Percentiles rank a stretch among this genome's conserved stretches.
Conservation (phyloP, 2,329 filamentous ascomycete species). For the Rhinocladiella similis region DNA sequence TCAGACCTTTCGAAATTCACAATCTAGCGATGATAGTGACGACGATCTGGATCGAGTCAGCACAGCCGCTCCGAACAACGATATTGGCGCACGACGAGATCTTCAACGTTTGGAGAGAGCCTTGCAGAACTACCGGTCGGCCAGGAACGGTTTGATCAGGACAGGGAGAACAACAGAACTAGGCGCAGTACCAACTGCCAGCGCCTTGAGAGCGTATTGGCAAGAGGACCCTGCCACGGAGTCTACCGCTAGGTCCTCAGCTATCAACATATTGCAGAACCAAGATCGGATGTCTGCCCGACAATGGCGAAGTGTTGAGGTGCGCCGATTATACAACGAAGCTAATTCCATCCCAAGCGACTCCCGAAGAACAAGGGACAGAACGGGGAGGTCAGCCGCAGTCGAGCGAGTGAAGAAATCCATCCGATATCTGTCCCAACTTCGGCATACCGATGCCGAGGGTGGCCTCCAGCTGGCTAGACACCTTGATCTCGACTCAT, state of each 20-base stretch:
- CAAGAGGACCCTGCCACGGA: slow-evolving; percentile 12
- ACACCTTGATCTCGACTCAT: slow-evolving; percentile 19
- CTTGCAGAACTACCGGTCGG: slow-evolving; percentile 19
- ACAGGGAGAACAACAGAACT: slow-evolving; percentile 11
- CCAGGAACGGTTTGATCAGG: slow-evolving; percentile 14
- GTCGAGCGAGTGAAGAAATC: slow-evolving; percentile 53
- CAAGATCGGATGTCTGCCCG: background rate
- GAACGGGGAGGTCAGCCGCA: slow-evolving; percentile 2
- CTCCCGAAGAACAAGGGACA: background rate
- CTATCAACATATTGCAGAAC: background rate
- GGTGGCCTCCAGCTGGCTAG: slow-evolving; percentile 21
- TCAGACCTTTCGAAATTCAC: background rate
- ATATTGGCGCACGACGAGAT: slow-evolving; percentile 8
- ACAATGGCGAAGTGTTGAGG: slow-evolving; percentile 10
- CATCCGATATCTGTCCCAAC: slow-evolving; percentile 61
- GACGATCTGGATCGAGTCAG: slow-evolving; percentile 16
- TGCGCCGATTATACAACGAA: slow-evolving; percentile 1
- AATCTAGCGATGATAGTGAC: slow-evolving; percentile 18
- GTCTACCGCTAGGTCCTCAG: background rate
- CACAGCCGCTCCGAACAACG: slow-evolving; percentile 5
- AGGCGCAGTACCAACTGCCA: slow-evolving; percentile 19
- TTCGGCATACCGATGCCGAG: slow-evolving; percentile 34
- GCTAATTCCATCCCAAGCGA: background rate
- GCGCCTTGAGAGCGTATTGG: slow-evolving; percentile 20
- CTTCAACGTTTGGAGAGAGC: slow-evolving; percentile 19